Conservation (phyloP, 306 rosid species). For the Cicer cuneatum region DNA sequence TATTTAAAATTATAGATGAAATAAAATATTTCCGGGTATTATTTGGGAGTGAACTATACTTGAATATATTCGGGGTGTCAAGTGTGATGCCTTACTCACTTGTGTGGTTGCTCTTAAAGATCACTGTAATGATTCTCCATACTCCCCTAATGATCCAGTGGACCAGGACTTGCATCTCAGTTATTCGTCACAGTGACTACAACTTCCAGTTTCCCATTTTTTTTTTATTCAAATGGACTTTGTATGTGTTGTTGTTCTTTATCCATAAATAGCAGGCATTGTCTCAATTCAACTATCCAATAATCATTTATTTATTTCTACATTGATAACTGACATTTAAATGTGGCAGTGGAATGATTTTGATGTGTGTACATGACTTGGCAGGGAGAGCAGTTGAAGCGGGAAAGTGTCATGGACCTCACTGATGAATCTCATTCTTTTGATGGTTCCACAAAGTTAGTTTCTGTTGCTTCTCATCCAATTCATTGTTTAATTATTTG, state of each 20-base stretch:
- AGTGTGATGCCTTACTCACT: no score
- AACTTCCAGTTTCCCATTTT: background rate
- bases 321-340: background rate
- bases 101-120: no score
- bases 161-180: background rate
- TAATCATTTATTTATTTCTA: background rate
- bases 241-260: background rate
- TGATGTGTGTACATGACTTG: constrained; percentile 20
- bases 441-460: constrained; percentile 43
- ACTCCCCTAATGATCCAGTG: no score
- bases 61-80: background rate
- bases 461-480: constrained; percentile 14
- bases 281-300: constrained; percentile 5
- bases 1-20: no score
- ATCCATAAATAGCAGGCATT: background rate
- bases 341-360: constrained; percentile 9
- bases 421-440: constrained; percentile 42
- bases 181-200: background rate
- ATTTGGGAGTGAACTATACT: no score
- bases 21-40: no score
- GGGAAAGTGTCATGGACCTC: constrained; percentile 39
- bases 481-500: constrained; percentile 24
- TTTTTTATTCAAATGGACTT: background rate
- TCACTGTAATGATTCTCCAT: no score
- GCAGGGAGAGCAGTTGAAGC: constrained; percentile 57